phyloP scores from a whole-genome alignment of 257 asterid genomes.

The Ehretia macrophylla region DNA sequence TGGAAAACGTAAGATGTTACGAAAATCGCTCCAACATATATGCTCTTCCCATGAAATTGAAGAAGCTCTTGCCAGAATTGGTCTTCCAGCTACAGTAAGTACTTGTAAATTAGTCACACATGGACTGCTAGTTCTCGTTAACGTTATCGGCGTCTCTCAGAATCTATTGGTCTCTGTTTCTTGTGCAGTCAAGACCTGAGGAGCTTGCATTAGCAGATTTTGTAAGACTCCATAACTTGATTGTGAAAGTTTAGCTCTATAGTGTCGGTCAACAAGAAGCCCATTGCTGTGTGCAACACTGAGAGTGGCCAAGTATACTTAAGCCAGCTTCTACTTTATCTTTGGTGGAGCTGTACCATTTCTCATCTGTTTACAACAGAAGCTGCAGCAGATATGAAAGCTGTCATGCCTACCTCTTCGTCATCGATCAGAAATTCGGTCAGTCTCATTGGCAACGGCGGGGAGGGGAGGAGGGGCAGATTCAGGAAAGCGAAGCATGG shows the following conservation, averaged over 20 bases:
- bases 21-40: conserved; percentile 83
- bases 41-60: conserved; percentile 69
- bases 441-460: too few species aligned
- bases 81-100: conserved; percentile 76
- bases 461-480: too few species aligned
- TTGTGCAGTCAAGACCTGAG: conserved; percentile 88
- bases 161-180: not conserved
- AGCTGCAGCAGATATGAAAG: too few species aligned
- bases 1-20: conserved; percentile 91
- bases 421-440: too few species aligned
- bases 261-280: not conserved
- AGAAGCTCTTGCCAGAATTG: conserved; percentile 58
- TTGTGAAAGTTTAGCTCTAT: conserved; percentile 33
- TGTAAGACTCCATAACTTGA: conserved; percentile 61
- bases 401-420: too few species aligned
- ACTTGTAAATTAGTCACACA: not conserved
- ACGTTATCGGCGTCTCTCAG: not conserved
- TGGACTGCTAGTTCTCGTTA: not conserved
- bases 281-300: not conserved
- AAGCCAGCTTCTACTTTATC: not conserved
- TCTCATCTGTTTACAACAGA: not conserved
- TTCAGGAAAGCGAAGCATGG: not conserved
- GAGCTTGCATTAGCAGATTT: conserved; percentile 80
- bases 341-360: not conserved
- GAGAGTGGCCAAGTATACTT: not conserved